Conservation (phyloP, 768 basidiomycete species). For the Russula virescens region DNA sequence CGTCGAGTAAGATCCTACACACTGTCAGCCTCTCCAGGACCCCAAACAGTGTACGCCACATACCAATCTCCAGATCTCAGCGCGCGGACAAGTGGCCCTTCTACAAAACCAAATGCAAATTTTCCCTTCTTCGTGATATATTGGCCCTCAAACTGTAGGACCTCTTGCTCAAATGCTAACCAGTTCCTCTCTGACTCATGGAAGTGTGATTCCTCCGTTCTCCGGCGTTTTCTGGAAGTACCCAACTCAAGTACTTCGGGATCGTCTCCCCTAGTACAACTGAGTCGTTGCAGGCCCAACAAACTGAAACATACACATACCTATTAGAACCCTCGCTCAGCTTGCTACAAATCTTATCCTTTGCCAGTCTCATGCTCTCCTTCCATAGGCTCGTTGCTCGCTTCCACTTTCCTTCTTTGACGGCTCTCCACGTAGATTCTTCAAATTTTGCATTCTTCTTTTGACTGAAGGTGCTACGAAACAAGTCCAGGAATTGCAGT, state of each 20-base stretch:
- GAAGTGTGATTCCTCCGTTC: constrained; percentile 42
- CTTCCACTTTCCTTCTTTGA: constrained; percentile 81
- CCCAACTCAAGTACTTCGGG: constrained; percentile 36
- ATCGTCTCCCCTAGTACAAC: background rate
- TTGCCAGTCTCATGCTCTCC: constrained; percentile 65
- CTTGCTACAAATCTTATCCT: constrained; percentile 49
- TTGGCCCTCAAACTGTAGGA: constrained; percentile 80
- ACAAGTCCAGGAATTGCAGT: constrained; percentile 69
- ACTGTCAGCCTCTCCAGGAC: background rate
- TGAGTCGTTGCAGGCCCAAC: background rate
- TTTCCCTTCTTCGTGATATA: constrained; percentile 85
- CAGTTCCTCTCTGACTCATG: constrained; percentile 51
- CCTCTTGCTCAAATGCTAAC: constrained; percentile 58
- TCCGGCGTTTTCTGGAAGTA: constrained; percentile 65
- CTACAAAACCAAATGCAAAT: constrained; percentile 91
- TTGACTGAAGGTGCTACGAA: constrained; percentile 82
- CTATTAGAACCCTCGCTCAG: constrained; percentile 26
- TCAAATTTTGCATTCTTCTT: constrained; percentile 86
- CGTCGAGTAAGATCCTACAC: constrained; percentile 86
- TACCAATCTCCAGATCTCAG: constrained; percentile 87
- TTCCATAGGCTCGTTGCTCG: constrained; percentile 78
- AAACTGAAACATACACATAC: constrained; percentile 22
- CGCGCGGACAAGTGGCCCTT: constrained; percentile 92
- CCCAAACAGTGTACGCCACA: constrained; percentile 3
- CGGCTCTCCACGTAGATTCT: constrained; percentile 72